Base-by-base conservation (phyloP, 495 filamentous ascomycete genomes). In the Chaetomidium leptoderma region DNA sequence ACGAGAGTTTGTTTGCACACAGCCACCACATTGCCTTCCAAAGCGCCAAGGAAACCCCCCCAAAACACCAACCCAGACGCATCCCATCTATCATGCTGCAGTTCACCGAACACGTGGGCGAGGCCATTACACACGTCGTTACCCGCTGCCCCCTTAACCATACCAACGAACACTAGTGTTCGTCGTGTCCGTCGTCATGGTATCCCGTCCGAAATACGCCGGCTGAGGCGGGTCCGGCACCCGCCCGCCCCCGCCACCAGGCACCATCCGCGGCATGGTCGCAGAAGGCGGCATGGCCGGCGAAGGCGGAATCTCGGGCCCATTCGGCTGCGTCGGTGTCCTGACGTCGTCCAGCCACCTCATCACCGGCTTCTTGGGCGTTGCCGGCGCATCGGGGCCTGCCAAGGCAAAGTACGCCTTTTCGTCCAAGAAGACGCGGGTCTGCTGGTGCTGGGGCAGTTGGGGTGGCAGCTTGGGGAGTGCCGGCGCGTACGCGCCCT, bases 101-200 rank as follows among this genome's bases (percentile, higher is more conserved):
- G 10, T 6, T 11, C 43, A 46, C 24, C 45, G 19, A 3, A 33
- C 29, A 21, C 39, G 17, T 6, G 17, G 4, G 3, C 17, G 6
- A n/a, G n/a, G n/a, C 0, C n/a, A 23, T 13, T 21, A 10, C n/a
- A 23, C 39, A 19, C 4, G 17, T 5, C 39, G 6, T 19, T 11
- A 0, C 7, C 39, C 4, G 8, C n/a, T 42, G 14, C 17, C 19
- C 39, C 39, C 30, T 50, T 45, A 60, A 14, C 53, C 49, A 26
- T 30, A 55, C 62, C 62, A 61, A n/a, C 44, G 35, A 14, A 53
- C 53, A 6, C 29, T 49, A 1, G 53, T 64, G 5, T 29, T 54
- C 26, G 63, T 56, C 4, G 60, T 61, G 5, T 62, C 58, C 26
- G 63, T 66, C 11, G 63, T 63, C 47, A 59, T 59, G 14, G 63